Base-by-base conservation (phyloP, 192 early-diverging fungal species). In the Phycomyces nitens region DNA sequence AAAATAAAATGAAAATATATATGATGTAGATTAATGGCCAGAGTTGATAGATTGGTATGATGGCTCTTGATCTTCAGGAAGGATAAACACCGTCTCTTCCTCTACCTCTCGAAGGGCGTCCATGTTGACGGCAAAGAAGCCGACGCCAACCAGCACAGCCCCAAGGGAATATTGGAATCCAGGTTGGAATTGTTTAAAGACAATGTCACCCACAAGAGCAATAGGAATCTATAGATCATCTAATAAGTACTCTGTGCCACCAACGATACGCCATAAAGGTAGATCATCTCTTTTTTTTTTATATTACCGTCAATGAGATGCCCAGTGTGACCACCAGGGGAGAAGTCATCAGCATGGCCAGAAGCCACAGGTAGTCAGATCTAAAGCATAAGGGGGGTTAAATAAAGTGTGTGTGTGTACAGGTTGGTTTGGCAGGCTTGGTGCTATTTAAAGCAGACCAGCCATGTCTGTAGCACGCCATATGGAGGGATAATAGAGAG, bases 351-450 rank as follows among this genome's bases (percentile, higher is more conserved):
- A 92, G 70, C 82, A 92, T 85, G 0, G 90, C 72, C 27, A 86
- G 70, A n/a, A 93, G 71, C 92, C 90, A 92, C 24, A 91, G 69
- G 62, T 88, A 91, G 65, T 92, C 92, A 6, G 92, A 87, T 43
- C 80, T 81, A 74, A 16, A 55, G 18, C n/a, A 56, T 5, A 7
- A 34, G 29, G 29, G 29, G 7, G 2, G 29, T 34, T 34, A 34
- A 34, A 34, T 2, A 34, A 34, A 34, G 2, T 5, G 7, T 7
- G 7, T 34, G 29, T n/a, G n/a, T n/a, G n/a, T n/a, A n/a, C n/a
- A n/a, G n/a, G n/a, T n/a, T n/a, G n/a, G n/a, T n/a, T n/a, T n/a
- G n/a, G n/a, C n/a, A n/a, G n/a, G n/a, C n/a, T n/a, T n/a, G n/a
- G n/a, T n/a, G n/a, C n/a, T n/a, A n/a, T n/a, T n/a, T n/a, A n/a